A percentile compares a stretch with the other conserved stretches of the same genome.
Evolutionary conservation across 345 rosid species (phyloP).

Genomic region (Murraya paniculata): DNA sequence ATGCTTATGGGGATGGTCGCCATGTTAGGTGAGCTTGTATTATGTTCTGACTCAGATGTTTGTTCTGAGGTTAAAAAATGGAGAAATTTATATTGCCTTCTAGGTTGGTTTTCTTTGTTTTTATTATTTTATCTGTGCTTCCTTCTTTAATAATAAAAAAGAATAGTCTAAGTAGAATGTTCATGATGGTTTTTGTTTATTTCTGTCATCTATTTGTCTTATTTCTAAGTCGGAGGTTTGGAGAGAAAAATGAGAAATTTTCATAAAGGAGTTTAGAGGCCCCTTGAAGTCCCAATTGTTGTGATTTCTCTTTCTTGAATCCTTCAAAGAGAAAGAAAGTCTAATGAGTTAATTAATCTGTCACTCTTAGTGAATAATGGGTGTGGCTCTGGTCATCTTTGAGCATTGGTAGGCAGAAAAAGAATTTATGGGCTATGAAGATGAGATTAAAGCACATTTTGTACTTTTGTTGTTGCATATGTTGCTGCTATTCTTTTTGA

Average conservation of each 20-base stretch:
- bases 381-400: not conserved
- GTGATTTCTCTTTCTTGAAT: not conserved
- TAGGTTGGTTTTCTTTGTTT: not conserved
- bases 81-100: not conserved
- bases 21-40: conserved; percentile 69
- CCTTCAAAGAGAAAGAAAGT: not conserved
- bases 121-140: not conserved
- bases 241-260: not conserved
- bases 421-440: not conserved
- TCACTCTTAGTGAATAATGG: not conserved
- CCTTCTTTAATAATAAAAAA: not conserved
- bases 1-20: conserved; percentile 94
- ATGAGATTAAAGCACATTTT: not conserved
- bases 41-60: not conserved
- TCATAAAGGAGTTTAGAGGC: not conserved
- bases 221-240: not conserved
- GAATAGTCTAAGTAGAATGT: not conserved
- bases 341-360: not conserved
- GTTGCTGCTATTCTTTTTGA: not conserved
- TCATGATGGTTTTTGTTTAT: not conserved
- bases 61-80: not conserved
- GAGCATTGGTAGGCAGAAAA: not conserved
- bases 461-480: not conserved
- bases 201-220: not conserved
- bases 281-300: not conserved